These are phyloP conservation scores for Acanthochlamys bracteata DNA, from an alignment of 106 monocot species.

Conservation along the genomic window DNA sequence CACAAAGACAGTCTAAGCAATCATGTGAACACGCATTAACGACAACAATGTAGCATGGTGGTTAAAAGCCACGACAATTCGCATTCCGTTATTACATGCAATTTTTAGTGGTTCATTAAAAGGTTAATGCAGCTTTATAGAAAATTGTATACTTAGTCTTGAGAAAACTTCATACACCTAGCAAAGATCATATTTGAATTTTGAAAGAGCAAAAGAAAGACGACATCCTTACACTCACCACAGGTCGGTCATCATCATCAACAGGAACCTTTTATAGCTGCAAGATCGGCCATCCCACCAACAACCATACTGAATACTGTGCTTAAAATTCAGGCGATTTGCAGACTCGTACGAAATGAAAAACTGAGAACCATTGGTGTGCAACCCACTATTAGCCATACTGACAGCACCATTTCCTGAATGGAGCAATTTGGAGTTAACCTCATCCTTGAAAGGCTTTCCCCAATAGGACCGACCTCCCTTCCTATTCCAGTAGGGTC, in stretches of 20 bases:
- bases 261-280: slow-evolving; percentile 91
- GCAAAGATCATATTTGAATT: no score
- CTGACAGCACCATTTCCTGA: slow-evolving; percentile 90
- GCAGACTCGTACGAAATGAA: slow-evolving; percentile 97
- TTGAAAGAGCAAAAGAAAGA: background rate
- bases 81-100: no score
- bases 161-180: no score
- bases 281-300: slow-evolving; percentile 87
- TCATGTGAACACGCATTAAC: background rate
- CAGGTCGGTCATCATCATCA: slow-evolving; percentile 88
- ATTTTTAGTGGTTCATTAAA: no score
- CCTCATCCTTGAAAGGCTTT: slow-evolving; percentile 97
- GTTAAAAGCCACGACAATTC: no score
- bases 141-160: no score
- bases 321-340: slow-evolving; percentile 84
- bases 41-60: background rate
- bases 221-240: slow-evolving; percentile 45
- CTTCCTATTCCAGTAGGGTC: slow-evolving; percentile 92
- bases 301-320: slow-evolving; percentile 93
- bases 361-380: slow-evolving; percentile 97
- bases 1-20: background rate
- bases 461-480: slow-evolving; percentile 96
- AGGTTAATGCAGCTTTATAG: no score
- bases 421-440: slow-evolving; percentile 86
- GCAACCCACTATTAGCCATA: slow-evolving; percentile 98